Evolutionary conservation across 495 filamentous ascomycete genomes (phyloP), one percentile per base, ranked within the genome.

Genomic region (Barbatosphaeria neglecta): DNA sequence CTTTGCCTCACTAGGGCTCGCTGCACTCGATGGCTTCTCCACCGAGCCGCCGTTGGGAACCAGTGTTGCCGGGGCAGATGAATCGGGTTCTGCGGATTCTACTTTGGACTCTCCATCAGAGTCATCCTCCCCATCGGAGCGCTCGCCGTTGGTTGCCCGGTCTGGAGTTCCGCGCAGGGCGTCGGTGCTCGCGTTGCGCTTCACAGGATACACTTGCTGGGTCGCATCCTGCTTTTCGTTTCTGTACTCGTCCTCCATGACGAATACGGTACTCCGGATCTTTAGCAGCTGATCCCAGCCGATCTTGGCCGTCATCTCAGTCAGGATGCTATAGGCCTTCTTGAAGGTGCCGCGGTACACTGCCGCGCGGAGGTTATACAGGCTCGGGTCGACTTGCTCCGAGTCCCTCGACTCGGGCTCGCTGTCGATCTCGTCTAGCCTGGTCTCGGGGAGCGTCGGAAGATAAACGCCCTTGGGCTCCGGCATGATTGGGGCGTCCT

Each of bases 181-280:
- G 49, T 81, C 80, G 23, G 81, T 88, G 65, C 87, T 90, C 22
- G 85, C 79, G 54, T 80, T 87, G 20, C 80, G 75, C 40, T 78
- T 79, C 23, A 71, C 59, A 3, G 72, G 60, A 15, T 69, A 68
- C 37, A 67, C 59, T 42, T 75, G 70, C n/a, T 69, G 60, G 13
- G 69, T 56, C 15, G 56, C 52, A 46, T 83, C 81, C 49, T 92
- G 83, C 52, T 87, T 90, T 65, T 98, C 92, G 44, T 77, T 82
- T 15, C 93, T 79, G 53, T 98, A 98, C 61, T 98, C 92, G 57
- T 98, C 92, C 58, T 98, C 92, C 92, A 98, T 98, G 23, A 98
- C 93, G 54, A 98, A 98, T 5, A 97, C 92, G 48, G 90, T 87
- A 65, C 90, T 96, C 43, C 92, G 77, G 52, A 88, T 89, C 59